Evolutionary conservation across 129 eudicot species (phyloP).

Genomic region (Artemisia annua): DNA sequence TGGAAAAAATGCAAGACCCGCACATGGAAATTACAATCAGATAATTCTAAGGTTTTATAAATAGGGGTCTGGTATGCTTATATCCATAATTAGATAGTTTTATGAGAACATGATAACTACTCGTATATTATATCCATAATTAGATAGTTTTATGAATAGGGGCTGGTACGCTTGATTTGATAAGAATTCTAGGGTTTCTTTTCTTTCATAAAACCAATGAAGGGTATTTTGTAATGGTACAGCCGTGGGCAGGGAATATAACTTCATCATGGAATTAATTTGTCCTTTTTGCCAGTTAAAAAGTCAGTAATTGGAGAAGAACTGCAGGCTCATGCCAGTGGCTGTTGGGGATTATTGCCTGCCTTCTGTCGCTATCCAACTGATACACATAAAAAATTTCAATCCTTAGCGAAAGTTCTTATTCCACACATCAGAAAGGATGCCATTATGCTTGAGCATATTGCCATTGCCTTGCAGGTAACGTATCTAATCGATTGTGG

Average conservation of each 20-base stretch:
- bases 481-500: neutral
- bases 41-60: neutral
- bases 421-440: conserved; percentile 61
- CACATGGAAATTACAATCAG: neutral
- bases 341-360: conserved; percentile 79
- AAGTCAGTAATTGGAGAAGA: conserved; percentile 61
- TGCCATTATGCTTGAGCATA: conserved; percentile 58
- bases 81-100: neutral
- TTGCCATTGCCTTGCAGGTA: conserved; percentile 76
- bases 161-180: neutral
- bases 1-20: neutral
- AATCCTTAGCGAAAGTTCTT: conserved; percentile 47
- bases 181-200: neutral
- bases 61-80: neutral
- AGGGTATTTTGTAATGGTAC: neutral
- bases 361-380: conserved; percentile 72
- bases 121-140: neutral
- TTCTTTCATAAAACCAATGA: conserved; percentile 1
- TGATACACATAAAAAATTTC: conserved; percentile 58
- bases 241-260: neutral
- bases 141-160: neutral
- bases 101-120: neutral
- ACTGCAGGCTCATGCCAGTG: conserved; percentile 76
- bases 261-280: conserved; percentile 19
- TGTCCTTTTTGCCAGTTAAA: conserved; percentile 61